Percentiles rank a stretch among this genome's conserved stretches.
phyloP scores from a whole-genome alignment of 2,329 filamentous ascomycete species.

The Colletotrichum sojae region DNA sequence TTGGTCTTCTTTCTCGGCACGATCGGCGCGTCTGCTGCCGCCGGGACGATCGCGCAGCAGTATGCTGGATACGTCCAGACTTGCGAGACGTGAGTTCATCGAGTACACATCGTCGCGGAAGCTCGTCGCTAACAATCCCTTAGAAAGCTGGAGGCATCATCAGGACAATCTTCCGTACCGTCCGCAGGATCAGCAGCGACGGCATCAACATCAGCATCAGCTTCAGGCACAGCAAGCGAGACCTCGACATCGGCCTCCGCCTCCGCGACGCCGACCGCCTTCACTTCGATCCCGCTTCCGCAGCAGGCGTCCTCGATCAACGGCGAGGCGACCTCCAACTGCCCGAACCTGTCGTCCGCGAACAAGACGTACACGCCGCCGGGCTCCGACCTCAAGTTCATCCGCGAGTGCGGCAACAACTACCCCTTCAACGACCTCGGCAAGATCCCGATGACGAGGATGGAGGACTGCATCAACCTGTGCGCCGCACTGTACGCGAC shows the following conservation, averaged over 20 bases:
- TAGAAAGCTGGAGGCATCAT: constrained; percentile 20
- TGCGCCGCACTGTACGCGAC: constrained; percentile 44
- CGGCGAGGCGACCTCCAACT: constrained; percentile 9
- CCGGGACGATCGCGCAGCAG: constrained; percentile 25
- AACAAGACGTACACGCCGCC: constrained; percentile 41
- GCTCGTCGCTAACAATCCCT: background rate
- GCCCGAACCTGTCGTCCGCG: constrained; percentile 18
- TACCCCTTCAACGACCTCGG: constrained; percentile 41
- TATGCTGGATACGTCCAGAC: constrained; percentile 24
- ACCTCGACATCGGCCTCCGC: background rate
- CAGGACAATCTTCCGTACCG: background rate
- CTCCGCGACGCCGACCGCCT: background rate
- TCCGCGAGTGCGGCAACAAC: constrained; percentile 42
- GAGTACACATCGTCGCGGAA: too few relatives aligned
- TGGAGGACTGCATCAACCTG: constrained; percentile 44
- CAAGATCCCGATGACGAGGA: constrained; percentile 41
- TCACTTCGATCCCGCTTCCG: constrained; percentile 29
- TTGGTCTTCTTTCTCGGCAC: constrained; percentile 28
- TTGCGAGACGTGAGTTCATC: constrained; percentile 9
- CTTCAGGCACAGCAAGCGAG: background rate
- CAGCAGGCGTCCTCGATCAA: constrained; percentile 17
- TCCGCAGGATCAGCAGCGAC: fast-evolving
- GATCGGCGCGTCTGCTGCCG: constrained; percentile 36
- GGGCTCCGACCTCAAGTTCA: constrained; percentile 42
- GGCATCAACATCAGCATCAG: background rate